phyloP scores from a whole-genome alignment of 2,329 filamentous ascomycete genomes.

The Scytalidium sp. region DNA sequence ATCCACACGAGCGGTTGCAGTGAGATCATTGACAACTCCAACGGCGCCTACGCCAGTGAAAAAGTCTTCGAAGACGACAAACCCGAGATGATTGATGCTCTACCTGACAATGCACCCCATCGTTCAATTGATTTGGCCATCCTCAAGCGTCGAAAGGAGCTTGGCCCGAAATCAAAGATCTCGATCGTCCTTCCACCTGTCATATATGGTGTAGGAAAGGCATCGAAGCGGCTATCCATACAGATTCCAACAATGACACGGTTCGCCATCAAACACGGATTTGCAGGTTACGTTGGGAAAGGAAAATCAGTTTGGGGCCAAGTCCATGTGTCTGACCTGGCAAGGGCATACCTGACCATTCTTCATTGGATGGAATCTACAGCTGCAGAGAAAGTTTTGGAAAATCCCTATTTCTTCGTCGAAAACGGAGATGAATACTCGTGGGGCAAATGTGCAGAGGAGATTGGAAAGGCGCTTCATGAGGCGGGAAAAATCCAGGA shows the following conservation, averaged over 20 bases:
- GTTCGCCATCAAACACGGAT: slow-evolving; percentile 46
- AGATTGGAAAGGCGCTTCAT: slow-evolving; percentile 35
- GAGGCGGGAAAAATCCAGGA: slow-evolving; percentile 34
- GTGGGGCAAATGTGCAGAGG: slow-evolving; percentile 36
- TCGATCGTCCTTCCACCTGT: slow-evolving; percentile 45
- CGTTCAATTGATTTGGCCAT: slow-evolving; percentile 43
- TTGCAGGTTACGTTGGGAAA: slow-evolving; percentile 39
- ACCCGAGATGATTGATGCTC: slow-evolving; percentile 35
- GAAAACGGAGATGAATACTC: slow-evolving; percentile 41
- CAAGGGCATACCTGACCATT: slow-evolving; percentile 40
- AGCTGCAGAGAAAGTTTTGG: slow-evolving; percentile 25
- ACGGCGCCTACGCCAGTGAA: slow-evolving; percentile 30
- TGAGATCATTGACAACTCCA: slow-evolving; percentile 35
- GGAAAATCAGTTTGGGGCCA: slow-evolving; percentile 38
- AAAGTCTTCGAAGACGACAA: slow-evolving; percentile 41
- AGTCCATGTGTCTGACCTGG: slow-evolving; percentile 46
- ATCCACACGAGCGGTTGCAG: slow-evolving; percentile 46
- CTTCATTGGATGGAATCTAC: slow-evolving; percentile 41
- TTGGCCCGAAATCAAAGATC: slow-evolving; percentile 39
- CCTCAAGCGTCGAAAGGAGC: slow-evolving; percentile 30
- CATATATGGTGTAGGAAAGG: slow-evolving; percentile 42
- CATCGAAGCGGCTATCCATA: slow-evolving; percentile 39
- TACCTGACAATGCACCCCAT: slow-evolving; percentile 40
- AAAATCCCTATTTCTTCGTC: slow-evolving; percentile 48
- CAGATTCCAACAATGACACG: slow-evolving; percentile 44